Evolutionary conservation across 495 filamentous ascomycete species (phyloP), one percentile per base, ranked within the genome.

Genomic region (Neurospora africana): DNA sequence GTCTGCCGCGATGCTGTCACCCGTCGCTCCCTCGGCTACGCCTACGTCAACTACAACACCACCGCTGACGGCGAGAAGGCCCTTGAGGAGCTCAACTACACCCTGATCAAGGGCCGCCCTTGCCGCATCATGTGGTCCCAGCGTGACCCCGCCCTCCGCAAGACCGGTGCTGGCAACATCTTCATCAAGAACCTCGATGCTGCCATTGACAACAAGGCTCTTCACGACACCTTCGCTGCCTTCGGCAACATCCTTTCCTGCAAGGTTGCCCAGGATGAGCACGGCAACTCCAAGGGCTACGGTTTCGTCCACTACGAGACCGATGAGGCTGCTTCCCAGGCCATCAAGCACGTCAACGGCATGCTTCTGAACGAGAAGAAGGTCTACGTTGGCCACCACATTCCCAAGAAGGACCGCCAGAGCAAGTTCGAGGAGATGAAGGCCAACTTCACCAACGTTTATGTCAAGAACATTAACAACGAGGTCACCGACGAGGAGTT

Each of bases 401-500:
- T 99, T 81, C 95, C 95, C 76, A 97, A 98, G 91, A 99, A 99
- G 88, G 95, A 99, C 78, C 96, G 95, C 76, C 94, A 98, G 87
- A 97, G 93, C 93, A 99, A 99, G 86, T 98, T 98, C 80, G 95
- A 99, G 86, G 95, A 99, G 88, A 99, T 99, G 95, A 98, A 98
- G 90, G 95, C 96, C 82, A 98, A 99, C 88, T 99, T 97, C 87
- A 99, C 95, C 85, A 99, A 99, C 83, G 89, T 98, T 81, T 99
- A 98, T 84, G 92, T 99, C 84, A 99, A 99, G 91, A 99, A 98
- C 84, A 89, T 99, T 77, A 89, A 91, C 74, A 76, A 82, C n/a
- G 93, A 97, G 69, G 92, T 91, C 75, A 91, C 89, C 71, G 96
- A 99, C 65, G 93, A 97, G 4, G 91, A 98, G 81, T 98, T 99